phyloP scores from a whole-genome alignment of 768 basidiomycete species.

The Amanita molliuscula region DNA sequence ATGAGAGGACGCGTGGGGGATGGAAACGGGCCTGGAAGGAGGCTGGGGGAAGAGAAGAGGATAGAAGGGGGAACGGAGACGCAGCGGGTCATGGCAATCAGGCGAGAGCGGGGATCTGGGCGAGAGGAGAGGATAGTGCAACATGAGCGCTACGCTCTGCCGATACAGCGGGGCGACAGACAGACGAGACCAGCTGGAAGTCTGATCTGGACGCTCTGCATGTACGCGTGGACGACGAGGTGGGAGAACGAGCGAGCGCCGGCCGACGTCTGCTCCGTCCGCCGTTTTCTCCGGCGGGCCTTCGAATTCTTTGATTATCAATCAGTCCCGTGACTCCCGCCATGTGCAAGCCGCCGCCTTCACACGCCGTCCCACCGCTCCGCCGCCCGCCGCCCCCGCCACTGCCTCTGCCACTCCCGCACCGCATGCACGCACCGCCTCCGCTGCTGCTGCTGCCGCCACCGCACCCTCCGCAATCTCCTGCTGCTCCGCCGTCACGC shows the following conservation, averaged over 20 bases:
- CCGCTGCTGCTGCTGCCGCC: background rate
- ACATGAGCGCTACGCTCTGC: conserved; percentile 34
- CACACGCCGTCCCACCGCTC: background rate
- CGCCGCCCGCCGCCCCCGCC: background rate
- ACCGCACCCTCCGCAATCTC: background rate
- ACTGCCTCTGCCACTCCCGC: background rate
- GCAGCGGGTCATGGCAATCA: background rate
- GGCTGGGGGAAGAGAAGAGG: conserved; percentile 26
- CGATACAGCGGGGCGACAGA: conserved; percentile 19
- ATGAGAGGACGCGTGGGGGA: conserved; percentile 13
- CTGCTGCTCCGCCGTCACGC: background rate
- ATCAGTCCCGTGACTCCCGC: background rate
- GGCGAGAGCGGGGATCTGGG: conserved; percentile 22
- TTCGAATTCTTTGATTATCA: conserved; percentile 3
- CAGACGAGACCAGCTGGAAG: conserved; percentile 54
- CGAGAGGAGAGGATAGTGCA: conserved; percentile 44
- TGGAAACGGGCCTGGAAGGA: conserved; percentile 19
- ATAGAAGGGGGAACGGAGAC: conserved; percentile 16
- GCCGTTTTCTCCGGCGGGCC: background rate
- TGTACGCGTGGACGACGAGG: conserved; percentile 1
- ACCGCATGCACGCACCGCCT: background rate
- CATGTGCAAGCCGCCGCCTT: background rate
- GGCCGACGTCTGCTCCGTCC: background rate
- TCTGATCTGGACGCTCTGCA: conserved; percentile 29
- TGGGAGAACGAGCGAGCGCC: conserved; percentile 1